Percentiles rank a stretch among this genome's conserved stretches.
phyloP scores from a whole-genome alignment of 2,329 filamentous ascomycete species.

The Acarospora socialis region DNA sequence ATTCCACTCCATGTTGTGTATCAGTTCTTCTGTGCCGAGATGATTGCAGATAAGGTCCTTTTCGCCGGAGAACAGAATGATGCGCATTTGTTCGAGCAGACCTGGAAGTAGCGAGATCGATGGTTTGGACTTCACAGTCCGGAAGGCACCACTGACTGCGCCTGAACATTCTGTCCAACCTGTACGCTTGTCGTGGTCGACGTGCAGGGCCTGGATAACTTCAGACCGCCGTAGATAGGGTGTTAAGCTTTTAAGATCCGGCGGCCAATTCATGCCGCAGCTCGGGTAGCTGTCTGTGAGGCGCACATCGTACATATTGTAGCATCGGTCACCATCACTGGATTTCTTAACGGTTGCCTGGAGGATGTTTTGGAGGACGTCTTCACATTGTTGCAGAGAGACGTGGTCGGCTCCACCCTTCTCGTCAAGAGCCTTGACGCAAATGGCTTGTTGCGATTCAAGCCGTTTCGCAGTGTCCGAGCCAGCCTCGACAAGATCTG shows the following conservation, averaged over 20 bases:
- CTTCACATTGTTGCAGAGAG: constrained; percentile 58
- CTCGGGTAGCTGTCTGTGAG: constrained; percentile 64
- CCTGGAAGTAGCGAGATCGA: constrained; percentile 62
- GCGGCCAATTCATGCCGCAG: constrained; percentile 97
- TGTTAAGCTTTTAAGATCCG: constrained; percentile 61
- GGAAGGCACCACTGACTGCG: constrained; percentile 59
- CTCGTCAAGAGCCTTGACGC: constrained; percentile 46
- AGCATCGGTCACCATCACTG: constrained; percentile 46
- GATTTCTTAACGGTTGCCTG: no score
- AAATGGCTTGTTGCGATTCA: constrained; percentile 54
- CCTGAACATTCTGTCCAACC: constrained; percentile 89
- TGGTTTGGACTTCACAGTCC: constrained; percentile 54
- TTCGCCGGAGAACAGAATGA: constrained; percentile 83
- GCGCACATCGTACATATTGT: constrained; percentile 96
- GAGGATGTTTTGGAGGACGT: constrained; percentile 60
- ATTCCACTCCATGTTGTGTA: constrained; percentile 83
- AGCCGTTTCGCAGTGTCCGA: constrained; percentile 50
- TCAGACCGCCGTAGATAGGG: constrained; percentile 76
- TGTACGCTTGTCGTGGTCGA: constrained; percentile 65
- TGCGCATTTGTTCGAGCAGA: constrained; percentile 59
- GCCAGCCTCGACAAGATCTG: constrained; percentile 54
- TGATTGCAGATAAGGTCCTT: constrained; percentile 97
- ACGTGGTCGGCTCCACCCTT: constrained; percentile 47
- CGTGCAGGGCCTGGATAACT: constrained; percentile 65
- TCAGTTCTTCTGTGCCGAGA: constrained; percentile 79